phyloP scores from a whole-genome alignment of 306 rosid genomes.

The Dalbergia cochinchinensis region DNA sequence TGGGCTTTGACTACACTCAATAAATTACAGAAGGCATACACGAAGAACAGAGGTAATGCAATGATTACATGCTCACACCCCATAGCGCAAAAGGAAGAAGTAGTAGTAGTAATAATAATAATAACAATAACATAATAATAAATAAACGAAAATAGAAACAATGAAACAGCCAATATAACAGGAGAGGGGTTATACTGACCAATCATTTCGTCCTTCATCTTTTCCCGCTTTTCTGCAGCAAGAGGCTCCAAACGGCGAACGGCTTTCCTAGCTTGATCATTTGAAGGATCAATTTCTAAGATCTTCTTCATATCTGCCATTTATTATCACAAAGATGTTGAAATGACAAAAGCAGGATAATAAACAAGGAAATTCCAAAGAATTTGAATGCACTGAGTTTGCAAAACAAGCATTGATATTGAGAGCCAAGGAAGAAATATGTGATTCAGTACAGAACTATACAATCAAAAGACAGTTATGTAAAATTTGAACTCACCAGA shows the following conservation, averaged over 20 bases:
- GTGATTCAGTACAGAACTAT: not conserved
- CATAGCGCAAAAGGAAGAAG: not conserved
- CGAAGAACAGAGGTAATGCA: conserved; percentile 1
- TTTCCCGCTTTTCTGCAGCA: conserved; percentile 88
- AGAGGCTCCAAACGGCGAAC: conserved; percentile 75
- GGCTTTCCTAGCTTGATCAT: conserved; percentile 74
- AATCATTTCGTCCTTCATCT: conserved; percentile 97
- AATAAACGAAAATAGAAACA: too few species aligned
- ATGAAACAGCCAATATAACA: not conserved
- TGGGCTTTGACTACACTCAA: too few species aligned
- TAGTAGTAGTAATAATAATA: too few species aligned
- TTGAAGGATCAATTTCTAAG: conserved; percentile 83
- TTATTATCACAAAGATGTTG: not conserved
- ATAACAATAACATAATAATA: too few species aligned
- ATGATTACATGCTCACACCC: not conserved
- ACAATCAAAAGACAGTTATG: not conserved
- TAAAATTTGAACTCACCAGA: conserved; percentile 59
- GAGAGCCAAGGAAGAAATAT: not conserved
- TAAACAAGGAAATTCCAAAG: conserved; percentile 3
- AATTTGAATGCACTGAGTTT: conserved; percentile 26
- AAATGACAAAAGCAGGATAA: conserved; percentile 28
- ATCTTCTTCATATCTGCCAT: conserved; percentile 79
- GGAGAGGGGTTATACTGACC: conserved; percentile 47
- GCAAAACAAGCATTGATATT: conserved; percentile 1
- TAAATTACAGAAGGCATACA: not conserved